Base-by-base conservation (phyloP, 116 monocot species). In the Posidonia oceanica region DNA sequence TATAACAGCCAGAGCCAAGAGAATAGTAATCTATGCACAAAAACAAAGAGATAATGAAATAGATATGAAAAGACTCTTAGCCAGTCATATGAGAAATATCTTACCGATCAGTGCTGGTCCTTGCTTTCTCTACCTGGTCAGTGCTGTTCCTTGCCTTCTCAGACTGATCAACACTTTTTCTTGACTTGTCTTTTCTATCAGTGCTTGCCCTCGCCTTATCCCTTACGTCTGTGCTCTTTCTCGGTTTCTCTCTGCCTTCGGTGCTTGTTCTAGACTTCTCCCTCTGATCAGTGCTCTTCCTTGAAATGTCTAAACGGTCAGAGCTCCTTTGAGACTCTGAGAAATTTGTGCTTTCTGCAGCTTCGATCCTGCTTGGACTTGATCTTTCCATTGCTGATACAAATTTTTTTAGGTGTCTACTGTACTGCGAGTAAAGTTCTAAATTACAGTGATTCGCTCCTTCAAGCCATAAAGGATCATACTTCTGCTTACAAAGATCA, bases 321-420 rank as follows among this genome's bases (percentile, higher is more conserved):
- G 75, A 64, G 63, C 76, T 79, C 54, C 20, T 62, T 29, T 55
- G 10, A 69, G 71, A 51, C 42, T 81, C 81, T 52, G 59, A 78
- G 4, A 21, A 7, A 22, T 73, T 67, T 23, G 39, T 38, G 16
- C 16, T 68, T 15, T 75, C 69, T 37, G 17, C 10, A 60, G 75
- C 18, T 58, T n/a, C 67, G 59, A 11, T 53, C 15, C 36, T 71
- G 0, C 18, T 8, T 69, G 75, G 67, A 14, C 36, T 54, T 51
- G 72, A 67, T 57, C 77, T 83, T 61, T 80, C 85, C 54, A 89
- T 75, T 29, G 82, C 75, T 0, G 65, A 70, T 59, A 89, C 62
- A 37, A 79, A 79, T 22, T 64, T 74, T 38, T 74, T 74, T 11
- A 79, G 61, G 44, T 79, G 79, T 55, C 58, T 68, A 58, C 69